A percentile compares a stretch with the other conserved stretches of the same genome.
phyloP scores from a whole-genome alignment of 257 asterid genomes.

The Solanum ossicruentum region DNA sequence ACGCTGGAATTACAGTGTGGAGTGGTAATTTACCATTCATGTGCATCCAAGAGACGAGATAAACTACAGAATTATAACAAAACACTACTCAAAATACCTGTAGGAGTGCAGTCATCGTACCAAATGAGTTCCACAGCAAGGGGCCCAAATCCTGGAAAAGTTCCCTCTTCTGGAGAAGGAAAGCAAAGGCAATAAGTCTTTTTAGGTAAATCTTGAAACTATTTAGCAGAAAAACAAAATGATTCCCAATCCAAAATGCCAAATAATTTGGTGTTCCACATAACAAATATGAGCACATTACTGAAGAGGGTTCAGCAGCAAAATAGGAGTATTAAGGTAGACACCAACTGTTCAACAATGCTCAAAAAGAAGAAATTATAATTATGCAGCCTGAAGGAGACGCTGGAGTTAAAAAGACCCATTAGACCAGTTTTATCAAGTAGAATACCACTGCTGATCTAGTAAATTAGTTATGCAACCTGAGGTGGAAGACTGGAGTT shows the following conservation, averaged over 20 bases:
- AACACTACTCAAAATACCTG: constrained; percentile 12
- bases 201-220: not conserved
- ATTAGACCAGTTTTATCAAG: not conserved
- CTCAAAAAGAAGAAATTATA: not conserved
- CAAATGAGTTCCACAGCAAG: constrained; percentile 24
- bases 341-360: not conserved
- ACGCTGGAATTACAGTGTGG: not conserved
- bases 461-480: not conserved
- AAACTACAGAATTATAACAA: not conserved
- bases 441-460: not conserved
- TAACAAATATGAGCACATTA: not conserved
- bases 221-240: not conserved
- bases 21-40: not conserved
- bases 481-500: not conserved
- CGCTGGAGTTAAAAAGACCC: not conserved
- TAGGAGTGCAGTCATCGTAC: constrained; percentile 21
- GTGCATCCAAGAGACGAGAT: not conserved
- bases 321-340: not conserved
- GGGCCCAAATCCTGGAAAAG: constrained; percentile 10
- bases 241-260: not conserved
- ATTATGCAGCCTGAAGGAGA: not conserved
- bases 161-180: constrained; percentile 5
- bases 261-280: not conserved
- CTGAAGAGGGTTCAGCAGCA: not conserved
- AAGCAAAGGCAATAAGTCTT: not conserved